Base-by-base conservation (phyloP, 116 monocot species). In the Dioscorea cayenensis region DNA sequence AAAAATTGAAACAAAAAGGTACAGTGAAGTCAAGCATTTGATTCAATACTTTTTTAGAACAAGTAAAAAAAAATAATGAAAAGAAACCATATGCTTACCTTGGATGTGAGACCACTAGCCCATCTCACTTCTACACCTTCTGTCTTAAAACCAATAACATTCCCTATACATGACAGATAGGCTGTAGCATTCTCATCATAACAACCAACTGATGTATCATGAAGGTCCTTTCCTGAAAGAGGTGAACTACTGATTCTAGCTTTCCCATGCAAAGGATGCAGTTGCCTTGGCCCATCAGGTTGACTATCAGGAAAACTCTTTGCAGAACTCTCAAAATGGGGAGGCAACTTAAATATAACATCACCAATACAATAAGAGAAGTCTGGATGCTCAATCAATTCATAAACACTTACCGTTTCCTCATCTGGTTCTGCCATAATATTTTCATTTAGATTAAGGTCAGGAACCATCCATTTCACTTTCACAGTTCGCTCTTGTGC, bases 361-460 rank as follows among this genome's bases (percentile, higher is more conserved):
- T 97, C 97, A 51, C 97, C 90, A 36, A 86, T 73, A 52, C 65
- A 83, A 66, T 77, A 97, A 66, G 86, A 81, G 73, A 82, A 84
- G 73, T 92, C 86, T 35, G 92, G 86, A 79, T 97, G 90, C 71
- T 90, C 92, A 51, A 97, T 75, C 52, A 92, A 70, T 76, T 92
- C 96, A 82, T 90, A 97, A 20, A 84, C 92, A 84, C 97, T 97
- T 10, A 92, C 80, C 12, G 73, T 84, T 71, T 95, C 91, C 82
- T 84, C 92, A 21, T 25, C 36, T 1, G 16, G 9, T n/a, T 78
- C 85, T 19, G 59, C 62, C 59, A 9, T 20, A 61, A 27, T 49
- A 58, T 58, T 36, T 51, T 28, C 64, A 62, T 14, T 22, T 28
- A 72, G 16, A 59, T 68, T 63, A 36, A 67, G 23, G 14, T 73